Evolutionary conservation across 768 basidiomycete genomes (phyloP).

Genomic region (Gelatoporia subvermispora): DNA sequence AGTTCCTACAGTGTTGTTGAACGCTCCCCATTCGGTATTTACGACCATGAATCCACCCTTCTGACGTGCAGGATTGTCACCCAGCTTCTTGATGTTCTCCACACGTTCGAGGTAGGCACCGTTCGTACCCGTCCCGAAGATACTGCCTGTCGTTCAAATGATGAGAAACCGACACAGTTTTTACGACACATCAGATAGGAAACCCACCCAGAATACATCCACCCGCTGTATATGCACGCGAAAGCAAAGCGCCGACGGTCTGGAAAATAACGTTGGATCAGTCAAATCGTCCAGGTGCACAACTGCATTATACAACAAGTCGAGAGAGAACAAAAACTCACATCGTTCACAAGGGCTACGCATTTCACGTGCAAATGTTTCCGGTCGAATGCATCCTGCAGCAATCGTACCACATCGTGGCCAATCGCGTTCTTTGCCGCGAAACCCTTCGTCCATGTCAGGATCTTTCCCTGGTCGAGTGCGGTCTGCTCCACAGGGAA

Average conservation of each 20-base stretch:
- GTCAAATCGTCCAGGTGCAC: background rate
- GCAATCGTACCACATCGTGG: slow-evolving; percentile 80
- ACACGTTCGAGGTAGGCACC: slow-evolving; percentile 94
- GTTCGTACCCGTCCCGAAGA: slow-evolving; percentile 98
- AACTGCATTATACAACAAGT: background rate
- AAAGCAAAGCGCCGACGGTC: slow-evolving; percentile 95
- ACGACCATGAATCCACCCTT: slow-evolving; percentile 84
- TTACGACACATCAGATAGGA: background rate
- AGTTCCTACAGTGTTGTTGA: slow-evolving; percentile 82
- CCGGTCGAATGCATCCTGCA: slow-evolving; percentile 89
- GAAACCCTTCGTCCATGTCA: slow-evolving; percentile 97
- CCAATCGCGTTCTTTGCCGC: slow-evolving; percentile 87
- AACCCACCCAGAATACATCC: slow-evolving; percentile 66
- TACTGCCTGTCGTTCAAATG: slow-evolving; percentile 42
- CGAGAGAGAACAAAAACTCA: slow-evolving; percentile 32
- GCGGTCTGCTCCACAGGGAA: slow-evolving; percentile 98
- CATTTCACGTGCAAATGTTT: slow-evolving; percentile 91
- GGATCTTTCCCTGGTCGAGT: slow-evolving; percentile 80
- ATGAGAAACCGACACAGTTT: background rate
- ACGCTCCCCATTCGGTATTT: slow-evolving; percentile 98
- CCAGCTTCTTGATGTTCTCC: slow-evolving; percentile 79
- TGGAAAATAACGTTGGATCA: slow-evolving; percentile 29
- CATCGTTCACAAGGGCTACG: slow-evolving; percentile 92
- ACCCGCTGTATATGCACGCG: slow-evolving; percentile 89
- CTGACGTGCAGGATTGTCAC: slow-evolving; percentile 51